Evolutionary conservation across 2,329 filamentous ascomycete genomes (phyloP).

Genomic region (Colletotrichum noveboracense): DNA sequence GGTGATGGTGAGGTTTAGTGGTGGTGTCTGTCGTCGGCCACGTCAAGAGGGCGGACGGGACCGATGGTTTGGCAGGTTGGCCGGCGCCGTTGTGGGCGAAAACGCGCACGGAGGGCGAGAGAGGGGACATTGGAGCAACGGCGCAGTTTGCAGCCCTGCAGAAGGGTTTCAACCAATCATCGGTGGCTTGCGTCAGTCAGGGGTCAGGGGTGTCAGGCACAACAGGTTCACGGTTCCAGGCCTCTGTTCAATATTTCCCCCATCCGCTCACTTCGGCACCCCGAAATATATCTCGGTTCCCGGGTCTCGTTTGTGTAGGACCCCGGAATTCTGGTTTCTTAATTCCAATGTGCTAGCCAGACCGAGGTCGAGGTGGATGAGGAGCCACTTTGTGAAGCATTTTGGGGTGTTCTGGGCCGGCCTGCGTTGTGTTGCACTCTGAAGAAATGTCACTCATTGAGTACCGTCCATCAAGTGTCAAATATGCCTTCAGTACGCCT

Average conservation of each 20-base stretch:
- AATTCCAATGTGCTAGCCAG: background rate
- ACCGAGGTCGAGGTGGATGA: background rate
- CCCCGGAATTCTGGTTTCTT: background rate
- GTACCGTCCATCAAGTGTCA: background rate
- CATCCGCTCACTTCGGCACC: background rate
- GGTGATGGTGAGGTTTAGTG: background rate
- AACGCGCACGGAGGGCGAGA: background rate
- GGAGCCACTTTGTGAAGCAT: background rate
- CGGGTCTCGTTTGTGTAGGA: background rate
- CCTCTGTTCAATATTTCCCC: background rate
- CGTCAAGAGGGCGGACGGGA: background rate
- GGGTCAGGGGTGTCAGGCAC: background rate
- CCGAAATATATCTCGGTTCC: constrained; percentile 2
- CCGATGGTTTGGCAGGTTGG: background rate
- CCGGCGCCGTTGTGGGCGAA: background rate
- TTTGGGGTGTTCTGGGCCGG: background rate
- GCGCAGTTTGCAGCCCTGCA: background rate
- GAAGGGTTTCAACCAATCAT: background rate
- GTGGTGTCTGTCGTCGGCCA: background rate
- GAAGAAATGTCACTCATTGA: background rate
- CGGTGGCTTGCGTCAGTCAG: background rate
- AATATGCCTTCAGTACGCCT: background rate
- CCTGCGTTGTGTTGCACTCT: background rate
- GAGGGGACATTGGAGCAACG: background rate
- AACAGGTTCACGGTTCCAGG: background rate